Evolutionary conservation across 2,329 filamentous ascomycete genomes (phyloP).

Genomic region (Xylaria sp.): DNA sequence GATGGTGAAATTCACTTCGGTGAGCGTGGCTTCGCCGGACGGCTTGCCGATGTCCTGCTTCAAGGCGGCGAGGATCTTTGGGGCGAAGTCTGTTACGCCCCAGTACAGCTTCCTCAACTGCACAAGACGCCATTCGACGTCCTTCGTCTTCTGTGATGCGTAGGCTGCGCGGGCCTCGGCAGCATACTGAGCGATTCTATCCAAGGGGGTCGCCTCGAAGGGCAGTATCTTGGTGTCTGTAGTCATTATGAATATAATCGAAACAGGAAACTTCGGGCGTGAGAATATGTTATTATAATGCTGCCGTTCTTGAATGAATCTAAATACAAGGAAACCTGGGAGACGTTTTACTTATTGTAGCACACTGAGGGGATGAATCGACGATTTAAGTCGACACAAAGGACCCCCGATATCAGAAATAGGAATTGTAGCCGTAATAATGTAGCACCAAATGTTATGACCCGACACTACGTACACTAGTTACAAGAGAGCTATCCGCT

Average conservation of each 20-base stretch:
- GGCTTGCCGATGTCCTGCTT: slow-evolving; percentile 82
- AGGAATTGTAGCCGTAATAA: neutral
- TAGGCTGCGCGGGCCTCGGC: slow-evolving; percentile 74
- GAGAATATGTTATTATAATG: neutral
- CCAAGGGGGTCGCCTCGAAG: slow-evolving; percentile 71
- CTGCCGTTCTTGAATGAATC: neutral
- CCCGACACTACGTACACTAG: neutral
- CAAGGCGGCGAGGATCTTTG: slow-evolving; percentile 78
- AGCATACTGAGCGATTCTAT: slow-evolving; percentile 71
- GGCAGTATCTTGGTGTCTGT: slow-evolving; percentile 54
- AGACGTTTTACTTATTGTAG: neutral
- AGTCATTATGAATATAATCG: slow-evolving; percentile 50
- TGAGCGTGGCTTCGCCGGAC: slow-evolving; percentile 75
- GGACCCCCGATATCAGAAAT: neutral
- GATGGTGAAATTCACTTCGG: slow-evolving; percentile 81
- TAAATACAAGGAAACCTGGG: neutral
- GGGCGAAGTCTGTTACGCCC: slow-evolving; percentile 82
- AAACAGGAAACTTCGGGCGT: neutral
- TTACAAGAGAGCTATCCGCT: neutral
- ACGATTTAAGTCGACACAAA: neutral
- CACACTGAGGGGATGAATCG: neutral
- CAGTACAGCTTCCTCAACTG: slow-evolving; percentile 97
- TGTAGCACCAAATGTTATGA: neutral
- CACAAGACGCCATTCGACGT: slow-evolving; percentile 80
- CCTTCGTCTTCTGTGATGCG: slow-evolving; percentile 81